Conservation (phyloP, 257 asterid species). For the Przewalskia tangutica region DNA sequence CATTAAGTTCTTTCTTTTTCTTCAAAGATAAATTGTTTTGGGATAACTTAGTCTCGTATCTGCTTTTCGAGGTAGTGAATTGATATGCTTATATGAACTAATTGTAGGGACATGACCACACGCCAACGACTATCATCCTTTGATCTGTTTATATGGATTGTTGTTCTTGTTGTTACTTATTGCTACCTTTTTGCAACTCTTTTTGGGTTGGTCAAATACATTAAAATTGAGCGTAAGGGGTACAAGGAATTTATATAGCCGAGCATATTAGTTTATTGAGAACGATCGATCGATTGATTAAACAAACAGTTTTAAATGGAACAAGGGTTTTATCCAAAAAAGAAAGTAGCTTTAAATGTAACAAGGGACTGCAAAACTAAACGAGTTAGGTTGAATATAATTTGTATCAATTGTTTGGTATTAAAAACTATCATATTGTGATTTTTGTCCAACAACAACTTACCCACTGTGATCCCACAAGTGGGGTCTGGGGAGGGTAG, state of each 20-base stretch:
- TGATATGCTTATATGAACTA: neutral
- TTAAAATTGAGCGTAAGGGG: neutral
- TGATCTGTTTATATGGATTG: neutral
- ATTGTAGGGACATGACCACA: neutral
- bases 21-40: neutral
- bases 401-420: neutral
- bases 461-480: too few species aligned
- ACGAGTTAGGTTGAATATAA: neutral
- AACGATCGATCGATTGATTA: neutral
- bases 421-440: neutral
- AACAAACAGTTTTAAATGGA: neutral
- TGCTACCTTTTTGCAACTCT: neutral
- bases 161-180: neutral
- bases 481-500: too few species aligned
- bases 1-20: constrained; percentile 22
- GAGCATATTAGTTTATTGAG: neutral
- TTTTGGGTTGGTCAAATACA: neutral
- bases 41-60: neutral
- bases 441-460: neutral
- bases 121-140: neutral
- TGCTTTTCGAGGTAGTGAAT: neutral
- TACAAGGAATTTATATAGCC: neutral
- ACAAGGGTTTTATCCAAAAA: neutral
- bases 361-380: neutral
- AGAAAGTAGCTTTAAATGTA: neutral